phyloP scores from a whole-genome alignment of 441 rosid genomes.

The Omphalea diandra region DNA sequence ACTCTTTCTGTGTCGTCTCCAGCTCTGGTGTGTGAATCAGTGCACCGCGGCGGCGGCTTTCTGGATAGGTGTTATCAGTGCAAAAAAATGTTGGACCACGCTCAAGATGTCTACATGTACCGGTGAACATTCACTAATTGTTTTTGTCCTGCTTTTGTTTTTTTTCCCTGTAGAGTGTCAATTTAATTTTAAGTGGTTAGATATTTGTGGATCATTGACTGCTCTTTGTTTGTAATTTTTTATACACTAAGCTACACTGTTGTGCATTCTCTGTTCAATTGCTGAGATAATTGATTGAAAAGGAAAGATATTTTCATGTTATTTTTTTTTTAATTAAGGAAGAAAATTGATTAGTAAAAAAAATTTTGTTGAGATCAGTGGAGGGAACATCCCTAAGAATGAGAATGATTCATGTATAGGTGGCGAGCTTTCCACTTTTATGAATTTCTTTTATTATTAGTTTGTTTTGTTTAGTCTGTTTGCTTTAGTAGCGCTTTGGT shows the following conservation, averaged over 20 bases:
- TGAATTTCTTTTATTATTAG: background rate
- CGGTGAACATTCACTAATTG: slow-evolving; percentile 26
- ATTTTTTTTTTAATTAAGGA: no score
- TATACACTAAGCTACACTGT: background rate
- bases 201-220: background rate
- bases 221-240: background rate
- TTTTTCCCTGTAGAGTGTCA: background rate
- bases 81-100: slow-evolving; percentile 25
- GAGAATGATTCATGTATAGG: background rate
- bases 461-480: no score
- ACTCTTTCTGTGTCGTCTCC: slow-evolving; percentile 9
- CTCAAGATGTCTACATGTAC: slow-evolving; percentile 32
- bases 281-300: background rate
- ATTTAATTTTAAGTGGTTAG: background rate
- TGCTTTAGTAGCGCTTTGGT: no score
- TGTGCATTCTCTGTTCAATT: background rate
- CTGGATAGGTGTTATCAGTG: slow-evolving; percentile 36
- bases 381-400: background rate
- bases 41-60: background rate
- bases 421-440: background rate
- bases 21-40: background rate
- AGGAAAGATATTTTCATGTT: background rate
- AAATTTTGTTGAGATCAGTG: background rate
- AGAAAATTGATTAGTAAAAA: background rate
- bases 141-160: background rate